Percentiles rank a stretch among this genome's conserved stretches.
Conservation (phyloP, 2,329 filamentous ascomycete genomes). For the Fusarium circinatum region DNA sequence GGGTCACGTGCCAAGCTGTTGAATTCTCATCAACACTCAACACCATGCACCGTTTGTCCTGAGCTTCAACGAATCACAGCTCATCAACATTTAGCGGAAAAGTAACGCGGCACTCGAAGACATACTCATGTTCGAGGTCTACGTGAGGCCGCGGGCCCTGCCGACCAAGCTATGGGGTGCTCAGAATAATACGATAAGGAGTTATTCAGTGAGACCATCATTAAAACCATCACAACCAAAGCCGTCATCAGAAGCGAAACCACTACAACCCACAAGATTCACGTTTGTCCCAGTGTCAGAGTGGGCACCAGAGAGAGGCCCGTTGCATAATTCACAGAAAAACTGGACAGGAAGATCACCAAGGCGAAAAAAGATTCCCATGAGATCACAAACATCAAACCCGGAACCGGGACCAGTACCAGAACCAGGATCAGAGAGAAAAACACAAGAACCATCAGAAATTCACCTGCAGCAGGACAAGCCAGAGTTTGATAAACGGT, state of each 20-base stretch:
- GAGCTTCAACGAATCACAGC: neutral
- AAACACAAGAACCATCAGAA: neutral
- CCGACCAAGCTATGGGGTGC: neutral
- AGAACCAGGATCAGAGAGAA: neutral
- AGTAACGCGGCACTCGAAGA: neutral
- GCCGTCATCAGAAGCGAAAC: neutral
- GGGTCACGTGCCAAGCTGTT: slow-evolving; percentile 15
- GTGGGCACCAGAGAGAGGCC: neutral
- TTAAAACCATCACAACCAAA: neutral
- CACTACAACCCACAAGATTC: neutral
- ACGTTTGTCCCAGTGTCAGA: neutral
- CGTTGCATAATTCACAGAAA: neutral
- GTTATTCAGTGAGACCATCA: neutral
- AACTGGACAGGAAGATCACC: neutral
- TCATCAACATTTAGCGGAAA: neutral
- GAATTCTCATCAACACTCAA: slow-evolving; percentile 3
- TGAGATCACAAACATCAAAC: neutral
- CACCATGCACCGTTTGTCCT: neutral
- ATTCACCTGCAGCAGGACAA: neutral
- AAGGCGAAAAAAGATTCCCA: neutral
- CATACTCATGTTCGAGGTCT: slow-evolving; percentile 1
- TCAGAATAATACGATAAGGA: neutral
- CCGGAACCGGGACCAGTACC: neutral
- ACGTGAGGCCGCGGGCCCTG: slow-evolving; percentile 1
- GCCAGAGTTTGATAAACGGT: neutral